Conservation (phyloP, 495 filamentous ascomycete species). For the Collariella sp. region DNA sequence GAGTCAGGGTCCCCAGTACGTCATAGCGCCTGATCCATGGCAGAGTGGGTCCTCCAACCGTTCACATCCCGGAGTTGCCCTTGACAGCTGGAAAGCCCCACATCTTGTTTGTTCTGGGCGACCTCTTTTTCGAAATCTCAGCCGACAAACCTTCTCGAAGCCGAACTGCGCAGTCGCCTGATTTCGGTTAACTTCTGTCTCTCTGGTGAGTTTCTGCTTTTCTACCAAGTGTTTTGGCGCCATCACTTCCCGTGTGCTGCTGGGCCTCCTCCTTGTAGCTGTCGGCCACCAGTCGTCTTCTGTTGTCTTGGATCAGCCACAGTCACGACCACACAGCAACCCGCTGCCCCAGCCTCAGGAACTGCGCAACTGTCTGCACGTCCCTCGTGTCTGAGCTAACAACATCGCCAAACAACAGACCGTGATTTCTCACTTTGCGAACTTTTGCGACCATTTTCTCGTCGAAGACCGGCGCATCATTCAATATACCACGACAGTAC, state of each 20-base stretch:
- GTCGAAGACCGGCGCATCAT: neutral
- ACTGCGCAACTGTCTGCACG: neutral
- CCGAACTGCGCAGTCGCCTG: neutral
- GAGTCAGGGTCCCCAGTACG: neutral
- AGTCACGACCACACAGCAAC: neutral
- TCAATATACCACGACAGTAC: neutral
- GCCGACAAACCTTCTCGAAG: neutral
- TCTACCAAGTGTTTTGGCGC: neutral
- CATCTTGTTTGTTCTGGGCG: constrained; percentile 5
- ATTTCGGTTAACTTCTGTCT: neutral
- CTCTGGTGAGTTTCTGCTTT: neutral
- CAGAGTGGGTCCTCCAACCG: neutral
- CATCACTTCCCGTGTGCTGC: neutral
- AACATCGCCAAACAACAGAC: neutral
- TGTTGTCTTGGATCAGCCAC: neutral
- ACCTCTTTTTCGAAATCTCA: neutral
- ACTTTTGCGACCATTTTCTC: neutral
- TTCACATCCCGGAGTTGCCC: constrained; percentile 5
- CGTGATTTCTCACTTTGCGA: neutral
- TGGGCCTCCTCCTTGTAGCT: constrained; percentile 4
- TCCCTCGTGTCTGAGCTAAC: neutral
- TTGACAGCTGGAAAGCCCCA: constrained; percentile 14
- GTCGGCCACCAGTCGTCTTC: neutral
- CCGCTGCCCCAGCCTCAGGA: neutral
- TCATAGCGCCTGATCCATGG: neutral